Conservation (phyloP, 805 yeast genomes). For the Cyberlindnera amylophila region DNA sequence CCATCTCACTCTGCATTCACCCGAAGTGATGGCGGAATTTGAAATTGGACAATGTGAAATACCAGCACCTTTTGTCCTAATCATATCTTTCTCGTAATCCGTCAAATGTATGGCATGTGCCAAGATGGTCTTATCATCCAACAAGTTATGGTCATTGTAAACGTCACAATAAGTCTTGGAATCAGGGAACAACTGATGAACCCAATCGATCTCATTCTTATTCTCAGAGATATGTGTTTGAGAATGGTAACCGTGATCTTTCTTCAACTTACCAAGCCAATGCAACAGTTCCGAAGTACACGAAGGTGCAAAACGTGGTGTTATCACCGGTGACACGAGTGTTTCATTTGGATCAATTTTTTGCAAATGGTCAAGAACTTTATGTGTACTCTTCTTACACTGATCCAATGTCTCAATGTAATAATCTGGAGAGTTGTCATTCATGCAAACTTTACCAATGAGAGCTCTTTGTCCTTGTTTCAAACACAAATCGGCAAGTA, state of each 20-base stretch:
- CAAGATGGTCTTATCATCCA: slow-evolving; percentile 64
- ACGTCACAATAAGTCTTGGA: slow-evolving; percentile 69
- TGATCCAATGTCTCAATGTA: slow-evolving; percentile 57
- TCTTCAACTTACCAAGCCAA: slow-evolving; percentile 59
- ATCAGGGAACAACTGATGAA: slow-evolving; percentile 67
- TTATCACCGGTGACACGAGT: slow-evolving; percentile 66
- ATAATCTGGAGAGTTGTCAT: slow-evolving; percentile 71
- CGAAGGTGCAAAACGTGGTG: slow-evolving; percentile 93
- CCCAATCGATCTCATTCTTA: slow-evolving; percentile 69
- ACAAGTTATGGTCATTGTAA: slow-evolving; percentile 58
- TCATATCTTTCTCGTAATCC: slow-evolving; percentile 56
- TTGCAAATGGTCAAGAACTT: slow-evolving; percentile 54
- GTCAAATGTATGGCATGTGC: slow-evolving; percentile 87
- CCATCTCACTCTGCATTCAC: slow-evolving; percentile 80
- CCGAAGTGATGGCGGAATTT: slow-evolving; percentile 82
- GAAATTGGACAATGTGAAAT: slow-evolving; percentile 93
- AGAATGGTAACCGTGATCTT: slow-evolving; percentile 50
- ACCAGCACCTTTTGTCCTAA: slow-evolving; percentile 57
- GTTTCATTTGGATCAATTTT: slow-evolving; percentile 50
- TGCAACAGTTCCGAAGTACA: slow-evolving; percentile 63
- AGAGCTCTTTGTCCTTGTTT: slow-evolving; percentile 78
- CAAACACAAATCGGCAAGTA: slow-evolving; percentile 70
- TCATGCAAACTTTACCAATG: slow-evolving; percentile 94
- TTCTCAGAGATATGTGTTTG: slow-evolving; percentile 95
- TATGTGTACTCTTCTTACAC: slow-evolving; percentile 49